Evolutionary conservation across 192 early-diverging fungal genomes (phyloP), one percentile per base, ranked within the genome.

Genomic region (Rhizophagus sp.): DNA sequence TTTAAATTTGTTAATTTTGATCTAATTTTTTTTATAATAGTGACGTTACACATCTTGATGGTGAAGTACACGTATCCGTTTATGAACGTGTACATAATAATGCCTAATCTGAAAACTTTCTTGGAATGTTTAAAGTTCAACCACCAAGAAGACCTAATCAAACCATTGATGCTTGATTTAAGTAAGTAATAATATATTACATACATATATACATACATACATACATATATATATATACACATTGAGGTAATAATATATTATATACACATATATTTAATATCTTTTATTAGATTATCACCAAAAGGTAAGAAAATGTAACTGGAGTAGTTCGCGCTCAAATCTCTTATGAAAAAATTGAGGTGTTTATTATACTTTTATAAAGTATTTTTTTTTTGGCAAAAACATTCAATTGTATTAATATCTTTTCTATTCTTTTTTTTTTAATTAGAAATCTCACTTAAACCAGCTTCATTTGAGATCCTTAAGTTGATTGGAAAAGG

Each of bases 401-500:
- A 47, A 22, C 9, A 47, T 17, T 33, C 0, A 33, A 27, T 57
- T 22, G 13, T n/a, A 7, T 75, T 50, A 50, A 49, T 47, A 34
- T 34, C 3, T 2, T 62, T 33, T 3, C 15, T 57, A 64, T 74
- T n/a, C n/a, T 67, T 41, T 17, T 12, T 69, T 30, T 9, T 47
- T 39, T n/a, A n/a, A n/a, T 47, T 81, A 87, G 84, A 83, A 82
- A 65, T 15, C 87, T 9, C 85, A 34, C 3, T 34, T 34, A 34
- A 85, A 15, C 86, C 88, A 3, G 79, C 78, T 8, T 83, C 83
- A 63, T 95, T 95, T 76, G 89, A 91, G 22, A 87, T 94, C 22
- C 79, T 95, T 0, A 91, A 93, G 62, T 86, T 94, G 1, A 85
- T 95, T 39, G 94, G 94, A 4, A 90, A 91, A 76, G 94, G 94